Conservation (phyloP, 768 basidiomycete genomes). For the Strobilomyces echinocephalus region DNA sequence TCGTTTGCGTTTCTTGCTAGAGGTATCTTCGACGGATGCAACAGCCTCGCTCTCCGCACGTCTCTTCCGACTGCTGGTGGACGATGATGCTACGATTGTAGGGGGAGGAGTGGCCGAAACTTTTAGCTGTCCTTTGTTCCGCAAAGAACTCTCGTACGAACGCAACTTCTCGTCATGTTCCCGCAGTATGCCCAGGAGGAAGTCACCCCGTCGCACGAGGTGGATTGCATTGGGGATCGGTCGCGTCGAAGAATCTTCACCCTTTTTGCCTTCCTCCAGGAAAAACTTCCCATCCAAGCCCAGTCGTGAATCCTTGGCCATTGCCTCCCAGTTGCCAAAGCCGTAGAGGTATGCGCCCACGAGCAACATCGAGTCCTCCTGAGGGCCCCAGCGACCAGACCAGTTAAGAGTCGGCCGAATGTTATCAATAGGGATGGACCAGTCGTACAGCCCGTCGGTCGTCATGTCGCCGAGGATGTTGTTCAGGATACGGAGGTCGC, state of each 20-base stretch:
- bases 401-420: constrained; percentile 93
- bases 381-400: constrained; percentile 91
- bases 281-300: constrained; percentile 92
- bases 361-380: constrained; percentile 91
- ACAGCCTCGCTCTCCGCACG: constrained; percentile 84
- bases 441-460: constrained; percentile 66
- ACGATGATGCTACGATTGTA: constrained; percentile 62
- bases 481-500: constrained; percentile 84
- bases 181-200: constrained; percentile 74
- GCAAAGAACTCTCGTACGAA: constrained; percentile 78
- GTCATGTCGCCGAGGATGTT: constrained; percentile 65
- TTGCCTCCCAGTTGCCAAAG: constrained; percentile 95
- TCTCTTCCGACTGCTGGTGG: constrained; percentile 59
- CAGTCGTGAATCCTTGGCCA: constrained; percentile 82
- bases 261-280: constrained; percentile 96
- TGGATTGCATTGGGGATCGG: constrained; percentile 98
- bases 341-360: constrained; percentile 92
- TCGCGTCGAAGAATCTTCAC: constrained; percentile 75
- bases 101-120: constrained; percentile 73
- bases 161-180: constrained; percentile 90
- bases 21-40: constrained; percentile 70
- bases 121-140: constrained; percentile 66
- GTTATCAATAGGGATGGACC: constrained; percentile 87
- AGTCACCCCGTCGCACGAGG: constrained; percentile 94
- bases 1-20: constrained; percentile 73